These are phyloP conservation scores for Xylaria sp. DNA, from an alignment of 2,329 filamentous ascomycete species.

Conservation along the genomic window DNA sequence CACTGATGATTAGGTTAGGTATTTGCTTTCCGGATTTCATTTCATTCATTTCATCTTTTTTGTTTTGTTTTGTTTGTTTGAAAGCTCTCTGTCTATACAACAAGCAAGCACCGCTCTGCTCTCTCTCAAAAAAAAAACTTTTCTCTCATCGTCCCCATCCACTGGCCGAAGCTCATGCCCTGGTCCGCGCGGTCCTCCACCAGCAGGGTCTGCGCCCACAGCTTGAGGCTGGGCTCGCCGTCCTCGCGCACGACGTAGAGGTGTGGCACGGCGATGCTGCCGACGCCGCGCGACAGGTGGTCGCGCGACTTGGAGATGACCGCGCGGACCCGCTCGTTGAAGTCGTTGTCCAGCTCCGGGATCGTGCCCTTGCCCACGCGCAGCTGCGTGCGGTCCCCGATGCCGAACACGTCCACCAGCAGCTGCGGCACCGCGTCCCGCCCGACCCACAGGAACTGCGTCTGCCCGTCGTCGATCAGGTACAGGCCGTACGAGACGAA, in stretches of 20 bases:
- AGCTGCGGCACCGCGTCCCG: conserved; percentile 90
- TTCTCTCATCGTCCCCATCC: conserved; percentile 88
- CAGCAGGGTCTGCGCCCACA: conserved; percentile 95
- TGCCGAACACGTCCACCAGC: conserved; percentile 85
- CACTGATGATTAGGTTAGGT: too few relatives aligned
- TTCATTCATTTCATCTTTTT: conserved; percentile 6
- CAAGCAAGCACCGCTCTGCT: conserved; percentile 8
- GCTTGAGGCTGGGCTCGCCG: conserved; percentile 89
- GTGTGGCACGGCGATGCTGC: conserved; percentile 90
- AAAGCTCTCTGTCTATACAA: conserved; percentile 25
- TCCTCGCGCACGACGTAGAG: conserved; percentile 94
- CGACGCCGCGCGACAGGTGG: conserved; percentile 82
- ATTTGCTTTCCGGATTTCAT: conserved; percentile 11
- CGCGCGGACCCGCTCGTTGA: conserved; percentile 89
- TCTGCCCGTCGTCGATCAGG: conserved; percentile 95
- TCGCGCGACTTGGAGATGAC: conserved; percentile 93
- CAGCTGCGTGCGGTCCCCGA: conserved; percentile 79
- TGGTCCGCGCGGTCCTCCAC: conserved; percentile 96
- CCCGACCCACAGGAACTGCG: conserved; percentile 96
- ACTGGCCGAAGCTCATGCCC: conserved; percentile 88
- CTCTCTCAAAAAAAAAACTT: conserved; percentile 54
- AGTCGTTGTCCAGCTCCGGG: conserved; percentile 90
- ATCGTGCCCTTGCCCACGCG: conserved; percentile 89
- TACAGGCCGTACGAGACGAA: conserved; percentile 91
- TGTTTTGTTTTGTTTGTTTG: not conserved